Percentiles rank a stretch among this genome's conserved stretches.
Conservation (phyloP, 2,329 filamentous ascomycete species). For the Fusarium pseudograminearum region DNA sequence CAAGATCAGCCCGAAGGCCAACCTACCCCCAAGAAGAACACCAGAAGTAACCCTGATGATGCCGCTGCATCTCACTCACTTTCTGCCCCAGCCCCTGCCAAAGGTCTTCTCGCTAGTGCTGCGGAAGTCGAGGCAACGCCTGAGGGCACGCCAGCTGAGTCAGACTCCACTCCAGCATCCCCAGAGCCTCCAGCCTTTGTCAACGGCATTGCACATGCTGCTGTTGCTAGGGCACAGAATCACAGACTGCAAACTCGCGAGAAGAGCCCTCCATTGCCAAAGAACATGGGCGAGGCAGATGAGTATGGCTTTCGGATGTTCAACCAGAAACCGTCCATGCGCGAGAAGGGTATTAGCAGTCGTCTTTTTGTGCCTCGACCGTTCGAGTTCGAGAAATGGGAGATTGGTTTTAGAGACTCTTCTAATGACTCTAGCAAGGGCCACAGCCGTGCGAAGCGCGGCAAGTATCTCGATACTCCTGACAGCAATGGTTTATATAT, state of each 20-base stretch:
- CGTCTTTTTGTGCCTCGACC: conserved; percentile 63
- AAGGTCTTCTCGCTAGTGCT: conserved; percentile 56
- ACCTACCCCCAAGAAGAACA: conserved; percentile 62
- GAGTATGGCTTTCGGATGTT: conserved; percentile 63
- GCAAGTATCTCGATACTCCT: conserved; percentile 65
- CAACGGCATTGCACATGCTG: conserved; percentile 46
- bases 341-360: conserved; percentile 62
- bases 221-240: conserved; percentile 46
- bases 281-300: conserved; percentile 61
- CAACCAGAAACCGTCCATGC: conserved; percentile 55
- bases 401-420: conserved; percentile 71
- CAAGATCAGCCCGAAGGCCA: conserved; percentile 63
- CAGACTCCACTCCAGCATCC: conserved; percentile 53
- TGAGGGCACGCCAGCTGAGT: conserved; percentile 52
- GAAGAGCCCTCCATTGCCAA: conserved; percentile 55
- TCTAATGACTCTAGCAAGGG: conserved; percentile 67
- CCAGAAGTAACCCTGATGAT: conserved; percentile 52
- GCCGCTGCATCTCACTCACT: conserved; percentile 44
- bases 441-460: conserved; percentile 64
- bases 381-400: conserved; percentile 63
- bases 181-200: conserved; percentile 50
- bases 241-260: conserved; percentile 51
- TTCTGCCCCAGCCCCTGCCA: conserved; percentile 51
- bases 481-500: conserved; percentile 66
- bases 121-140: conserved; percentile 53